Evolutionary conservation across 164 flowering plant genomes (phyloP).

Genomic region (Malania oleifera): DNA sequence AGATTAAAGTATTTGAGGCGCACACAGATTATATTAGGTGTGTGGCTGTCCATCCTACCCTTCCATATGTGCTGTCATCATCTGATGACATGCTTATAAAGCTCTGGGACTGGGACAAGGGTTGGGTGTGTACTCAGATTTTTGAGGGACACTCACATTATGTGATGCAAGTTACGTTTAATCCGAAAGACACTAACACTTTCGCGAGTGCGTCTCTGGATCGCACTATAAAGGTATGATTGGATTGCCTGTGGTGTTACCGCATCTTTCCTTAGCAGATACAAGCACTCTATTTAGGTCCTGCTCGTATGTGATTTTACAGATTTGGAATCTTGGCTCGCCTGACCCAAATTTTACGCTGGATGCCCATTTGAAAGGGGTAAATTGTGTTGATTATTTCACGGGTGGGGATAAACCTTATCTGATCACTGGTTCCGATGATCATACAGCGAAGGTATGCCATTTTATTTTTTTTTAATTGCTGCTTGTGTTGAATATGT

Average conservation of each 20-base stretch:
- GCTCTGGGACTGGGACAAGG: constrained; percentile 53
- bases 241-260: neutral
- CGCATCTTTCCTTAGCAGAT: constrained; percentile 1
- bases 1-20: constrained; percentile 25
- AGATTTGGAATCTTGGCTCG: constrained; percentile 98
- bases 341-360: constrained; percentile 88
- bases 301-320: constrained; percentile 5
- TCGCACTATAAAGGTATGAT: constrained; percentile 26
- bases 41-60: constrained; percentile 42
- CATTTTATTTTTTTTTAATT: neutral
- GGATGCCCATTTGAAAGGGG: constrained; percentile 92
- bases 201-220: constrained; percentile 36
- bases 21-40: constrained; percentile 36
- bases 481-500: neutral
- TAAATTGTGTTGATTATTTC: constrained; percentile 92
- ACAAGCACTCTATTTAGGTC: constrained; percentile 5
- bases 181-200: constrained; percentile 22
- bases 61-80: constrained; percentile 35
- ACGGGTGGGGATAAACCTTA: constrained; percentile 88
- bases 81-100: constrained; percentile 40
- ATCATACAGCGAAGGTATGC: constrained; percentile 89
- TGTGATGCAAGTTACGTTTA: constrained; percentile 25
- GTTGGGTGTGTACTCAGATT: constrained; percentile 33
- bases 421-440: constrained; percentile 93
- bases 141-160: constrained; percentile 33